Conservation (phyloP, 2,329 filamentous ascomycete genomes). For the Aureobasidium lini region DNA sequence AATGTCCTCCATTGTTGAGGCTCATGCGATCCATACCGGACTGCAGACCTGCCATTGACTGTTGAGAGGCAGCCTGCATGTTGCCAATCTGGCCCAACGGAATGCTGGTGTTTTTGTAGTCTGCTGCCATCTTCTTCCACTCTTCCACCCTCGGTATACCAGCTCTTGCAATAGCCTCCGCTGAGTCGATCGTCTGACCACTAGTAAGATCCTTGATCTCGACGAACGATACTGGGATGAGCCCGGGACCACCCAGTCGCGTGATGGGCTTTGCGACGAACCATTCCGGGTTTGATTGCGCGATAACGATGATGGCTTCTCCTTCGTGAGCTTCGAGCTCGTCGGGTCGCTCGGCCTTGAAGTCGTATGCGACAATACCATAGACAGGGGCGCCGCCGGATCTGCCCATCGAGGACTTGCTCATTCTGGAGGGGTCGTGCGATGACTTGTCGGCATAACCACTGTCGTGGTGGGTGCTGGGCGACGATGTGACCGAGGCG, state of each 20-base stretch:
- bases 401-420: slow-evolving; percentile 33
- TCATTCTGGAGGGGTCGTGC: slow-evolving; percentile 25
- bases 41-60: slow-evolving; percentile 20
- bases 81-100: slow-evolving; percentile 72
- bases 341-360: slow-evolving; percentile 88
- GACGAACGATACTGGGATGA: slow-evolving; percentile 95
- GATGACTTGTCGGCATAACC: slow-evolving; percentile 62
- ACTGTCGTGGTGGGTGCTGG: slow-evolving; percentile 67
- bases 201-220: slow-evolving; percentile 92
- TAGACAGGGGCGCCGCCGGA: slow-evolving; percentile 76
- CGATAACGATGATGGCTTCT: slow-evolving; percentile 96
- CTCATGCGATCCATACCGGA: slow-evolving; percentile 70
- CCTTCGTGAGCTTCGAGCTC: slow-evolving; percentile 92
- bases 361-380: slow-evolving; percentile 94
- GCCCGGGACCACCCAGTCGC: slow-evolving; percentile 82
- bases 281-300: slow-evolving; percentile 97
- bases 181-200: slow-evolving; percentile 75
- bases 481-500: slow-evolving; percentile 40
- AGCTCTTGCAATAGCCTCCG: slow-evolving; percentile 77
- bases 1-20: slow-evolving; percentile 35
- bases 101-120: slow-evolving; percentile 99
- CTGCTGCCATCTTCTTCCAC: slow-evolving; percentile 99
- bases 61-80: background rate
- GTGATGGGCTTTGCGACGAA: slow-evolving; percentile 99
- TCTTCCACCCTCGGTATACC: slow-evolving; percentile 94